phyloP scores from a whole-genome alignment of 306 rosid species.

The Cercis canadensis region DNA sequence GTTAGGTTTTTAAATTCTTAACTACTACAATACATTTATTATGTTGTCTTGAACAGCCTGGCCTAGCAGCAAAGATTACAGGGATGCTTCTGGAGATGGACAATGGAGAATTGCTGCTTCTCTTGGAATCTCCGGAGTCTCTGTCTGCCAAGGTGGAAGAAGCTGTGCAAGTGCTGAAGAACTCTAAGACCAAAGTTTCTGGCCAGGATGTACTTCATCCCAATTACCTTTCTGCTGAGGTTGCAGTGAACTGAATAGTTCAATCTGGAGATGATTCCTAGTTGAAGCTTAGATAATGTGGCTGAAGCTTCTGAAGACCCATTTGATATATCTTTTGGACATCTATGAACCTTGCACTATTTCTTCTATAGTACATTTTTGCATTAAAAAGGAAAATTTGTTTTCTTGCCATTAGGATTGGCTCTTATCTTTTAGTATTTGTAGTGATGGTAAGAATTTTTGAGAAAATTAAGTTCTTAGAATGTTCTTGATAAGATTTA shows the following conservation, averaged over 20 bases:
- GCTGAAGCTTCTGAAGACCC: too few species aligned
- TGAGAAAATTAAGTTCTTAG: neutral
- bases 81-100: constrained; percentile 99
- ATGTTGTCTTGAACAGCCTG: constrained; percentile 60
- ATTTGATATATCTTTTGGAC: too few species aligned
- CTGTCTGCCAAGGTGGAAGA: constrained; percentile 80
- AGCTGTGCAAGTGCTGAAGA: constrained; percentile 81
- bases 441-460: constrained; percentile 36
- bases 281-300: too few species aligned
- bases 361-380: constrained; percentile 33
- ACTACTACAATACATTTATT: neutral
- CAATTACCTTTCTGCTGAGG: constrained; percentile 71
- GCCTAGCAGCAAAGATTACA: constrained; percentile 77
- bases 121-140: constrained; percentile 81
- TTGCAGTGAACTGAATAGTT: constrained; percentile 68
- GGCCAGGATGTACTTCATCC: constrained; percentile 68
- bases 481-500: neutral
- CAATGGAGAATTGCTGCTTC: constrained; percentile 74
- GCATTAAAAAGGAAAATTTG: constrained; percentile 15
- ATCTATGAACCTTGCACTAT: constrained; percentile 28
- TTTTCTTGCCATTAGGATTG: constrained; percentile 37
- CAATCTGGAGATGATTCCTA: constrained; percentile 23
- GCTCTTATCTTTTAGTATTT: constrained; percentile 20
- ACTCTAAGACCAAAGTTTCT: constrained; percentile 62
- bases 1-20: constrained; percentile 19